A percentile compares a stretch with the other conserved stretches of the same genome.
Conservation (phyloP, 2,329 filamentous ascomycete species). For the Neoarthrinium moseri region DNA sequence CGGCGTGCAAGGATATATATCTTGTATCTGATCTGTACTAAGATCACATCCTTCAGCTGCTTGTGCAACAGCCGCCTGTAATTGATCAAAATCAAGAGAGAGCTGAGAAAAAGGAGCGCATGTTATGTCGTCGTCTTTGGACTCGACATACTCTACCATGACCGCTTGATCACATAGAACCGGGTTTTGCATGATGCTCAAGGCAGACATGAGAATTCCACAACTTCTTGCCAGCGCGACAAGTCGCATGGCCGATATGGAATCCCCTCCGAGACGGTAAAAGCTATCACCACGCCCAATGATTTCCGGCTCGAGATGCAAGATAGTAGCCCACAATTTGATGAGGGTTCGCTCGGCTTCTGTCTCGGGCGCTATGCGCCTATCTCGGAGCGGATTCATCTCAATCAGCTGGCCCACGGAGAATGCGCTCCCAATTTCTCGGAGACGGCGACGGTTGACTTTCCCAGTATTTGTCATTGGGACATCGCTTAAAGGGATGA, state of each 20-base stretch:
- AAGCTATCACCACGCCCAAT: slow-evolving; percentile 26
- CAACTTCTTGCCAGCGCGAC: slow-evolving; percentile 39
- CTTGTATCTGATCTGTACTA: no score
- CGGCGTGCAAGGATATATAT: background rate
- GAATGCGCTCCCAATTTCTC: background rate
- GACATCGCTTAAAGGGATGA: background rate
- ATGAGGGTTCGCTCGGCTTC: background rate
- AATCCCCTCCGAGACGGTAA: slow-evolving; percentile 38
- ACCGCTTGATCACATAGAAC: no score
- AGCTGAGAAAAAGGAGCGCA: no score
- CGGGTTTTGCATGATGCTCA: no score
- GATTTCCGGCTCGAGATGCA: background rate
- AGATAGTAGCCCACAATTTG: background rate
- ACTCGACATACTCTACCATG: no score
- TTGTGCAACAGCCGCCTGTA: no score
- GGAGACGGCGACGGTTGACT: background rate
- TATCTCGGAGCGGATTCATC: background rate
- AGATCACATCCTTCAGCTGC: no score
- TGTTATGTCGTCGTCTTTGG: no score
- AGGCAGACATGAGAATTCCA: no score
- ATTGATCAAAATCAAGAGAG: no score
- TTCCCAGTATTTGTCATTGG: slow-evolving; percentile 4
- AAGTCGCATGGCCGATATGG: slow-evolving; percentile 49
- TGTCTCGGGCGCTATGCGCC: background rate
- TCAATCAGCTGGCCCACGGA: background rate